phyloP scores from a whole-genome alignment of 345 rosid species.

The Turritis glabra region DNA sequence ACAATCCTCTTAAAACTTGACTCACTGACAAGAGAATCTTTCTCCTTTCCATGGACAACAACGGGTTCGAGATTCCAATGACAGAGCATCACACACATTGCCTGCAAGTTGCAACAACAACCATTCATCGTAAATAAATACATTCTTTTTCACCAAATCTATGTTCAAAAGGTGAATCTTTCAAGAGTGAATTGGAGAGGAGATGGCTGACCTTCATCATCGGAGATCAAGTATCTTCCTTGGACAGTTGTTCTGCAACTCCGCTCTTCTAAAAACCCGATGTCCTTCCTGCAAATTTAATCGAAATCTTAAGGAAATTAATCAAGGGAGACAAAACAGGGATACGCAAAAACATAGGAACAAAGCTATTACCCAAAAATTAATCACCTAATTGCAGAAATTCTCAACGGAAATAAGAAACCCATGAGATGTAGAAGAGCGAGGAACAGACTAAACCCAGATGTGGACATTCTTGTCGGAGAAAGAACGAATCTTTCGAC shows the following conservation, averaged over 20 bases:
- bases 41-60: conserved; percentile 85
- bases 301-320: background rate
- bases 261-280: conserved; percentile 51
- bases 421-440: conserved; percentile 41
- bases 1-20: conserved; percentile 20
- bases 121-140: background rate
- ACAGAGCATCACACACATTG: conserved; percentile 81
- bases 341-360: background rate
- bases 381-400: conserved; percentile 58
- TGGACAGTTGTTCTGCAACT: conserved; percentile 78
- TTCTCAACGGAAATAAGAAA: conserved; percentile 33
- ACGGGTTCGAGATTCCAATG: conserved; percentile 70
- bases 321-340: conserved; percentile 4
- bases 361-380: background rate
- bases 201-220: conserved; percentile 61
- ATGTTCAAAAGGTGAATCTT: background rate
- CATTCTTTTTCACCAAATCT: background rate
- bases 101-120: conserved; percentile 47
- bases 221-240: conserved; percentile 84
- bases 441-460: conserved; percentile 34
- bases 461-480: conserved; percentile 47
- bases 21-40: conserved; percentile 95
- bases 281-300: conserved; percentile 54
- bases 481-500: conserved; percentile 26
- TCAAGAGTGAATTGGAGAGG: background rate